Evolutionary conservation across 352 stramenopile genomes (phyloP).

Genomic region (Phytophthora hibernalis): DNA sequence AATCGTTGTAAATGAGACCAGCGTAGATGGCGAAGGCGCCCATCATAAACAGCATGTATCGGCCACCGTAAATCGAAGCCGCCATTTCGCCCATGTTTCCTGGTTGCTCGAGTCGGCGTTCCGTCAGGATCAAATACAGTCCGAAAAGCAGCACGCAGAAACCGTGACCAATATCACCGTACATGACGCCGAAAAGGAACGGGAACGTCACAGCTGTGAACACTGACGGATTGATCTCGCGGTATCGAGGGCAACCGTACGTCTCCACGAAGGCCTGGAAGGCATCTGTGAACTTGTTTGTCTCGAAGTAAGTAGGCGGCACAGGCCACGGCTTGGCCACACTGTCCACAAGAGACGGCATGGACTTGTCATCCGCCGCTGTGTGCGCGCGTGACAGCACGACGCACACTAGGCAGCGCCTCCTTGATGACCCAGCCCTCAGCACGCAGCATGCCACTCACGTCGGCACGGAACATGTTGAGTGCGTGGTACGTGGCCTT

Average conservation of each 20-base stretch:
- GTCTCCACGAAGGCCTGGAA: slow-evolving; percentile 99
- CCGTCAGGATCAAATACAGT: slow-evolving; percentile 94
- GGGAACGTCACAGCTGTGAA: slow-evolving; percentile 99
- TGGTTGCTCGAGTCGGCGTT: slow-evolving; percentile 84
- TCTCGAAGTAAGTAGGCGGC: slow-evolving; percentile 98
- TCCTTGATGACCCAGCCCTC: slow-evolving; percentile 97
- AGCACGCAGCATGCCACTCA: slow-evolving; percentile 96
- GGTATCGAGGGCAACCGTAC: slow-evolving; percentile 98
- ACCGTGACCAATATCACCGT: slow-evolving; percentile 98
- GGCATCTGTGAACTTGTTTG: slow-evolving; percentile 99
- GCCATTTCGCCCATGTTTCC: slow-evolving; percentile 93
- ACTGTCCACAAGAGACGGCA: slow-evolving; percentile 93
- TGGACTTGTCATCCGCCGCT: slow-evolving; percentile 93
- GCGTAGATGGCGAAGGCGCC: slow-evolving; percentile 98
- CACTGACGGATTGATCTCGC: slow-evolving; percentile 98
- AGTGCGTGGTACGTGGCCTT: slow-evolving; percentile 98
- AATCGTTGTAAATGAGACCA: slow-evolving; percentile 99
- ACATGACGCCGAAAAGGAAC: slow-evolving; percentile 99
- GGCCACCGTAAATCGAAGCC: slow-evolving; percentile 91
- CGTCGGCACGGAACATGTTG: slow-evolving; percentile 98
- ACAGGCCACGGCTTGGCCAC: slow-evolving; percentile 96
- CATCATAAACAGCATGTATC: slow-evolving; percentile 99
- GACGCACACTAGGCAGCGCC: slow-evolving; percentile 82
- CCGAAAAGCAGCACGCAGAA: slow-evolving; percentile 95
- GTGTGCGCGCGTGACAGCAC: slow-evolving; percentile 90